Evolutionary conservation across 2,329 filamentous ascomycete species (phyloP), one percentile per base, ranked within the genome.

Genomic region (Fusarium siculi): DNA sequence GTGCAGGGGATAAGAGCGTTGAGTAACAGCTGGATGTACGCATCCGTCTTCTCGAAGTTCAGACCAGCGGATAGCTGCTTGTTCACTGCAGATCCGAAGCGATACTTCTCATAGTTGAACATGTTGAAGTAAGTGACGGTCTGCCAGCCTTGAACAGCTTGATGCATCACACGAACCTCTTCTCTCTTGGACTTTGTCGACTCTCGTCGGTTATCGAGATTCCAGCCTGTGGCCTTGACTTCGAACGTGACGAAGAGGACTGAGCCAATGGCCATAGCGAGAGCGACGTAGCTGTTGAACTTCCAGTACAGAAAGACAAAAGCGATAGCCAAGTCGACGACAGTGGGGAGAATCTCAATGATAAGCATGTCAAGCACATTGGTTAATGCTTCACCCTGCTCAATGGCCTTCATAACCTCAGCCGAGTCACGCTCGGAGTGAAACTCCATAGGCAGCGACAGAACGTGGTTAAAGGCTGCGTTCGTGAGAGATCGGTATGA

Each of bases 391-490:
- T 86, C 84, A 1, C 90, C 92, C 73, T 92, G 90, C 56, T 87
- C 85, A n/a, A 93, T 86, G 7, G 90, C 87, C 70, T 89, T 88
- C 79, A 90, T 88, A 1, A 93, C 84, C 68, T 92, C 89, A 4
- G 89, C 90, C 3, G 89, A 90, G 60, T 88, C 86, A 71, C 92
- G 91, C 55, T 87, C 86, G 23, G 89, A 89, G 77, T 94, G 92
- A 61, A 93, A 93, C 68, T 93, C 90, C 82, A 91, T 91, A 0
- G 90, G 91, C 2, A 93, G 84, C n/a, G 83, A 85, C 86, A 94
- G 90, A 39, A 93, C 86, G 65, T 93, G 91, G 63, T 87, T 85
- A 77, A 93, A 93, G 0, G 91, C 88, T 5, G 89, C 85, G 4
- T 87, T 87, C 16, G 86, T 88, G 52, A 93, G 85, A 23, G 86